These are phyloP conservation scores for Trypanosoma scelopori DNA, from an alignment of 208 protist species.

Conservation along the genomic window DNA sequence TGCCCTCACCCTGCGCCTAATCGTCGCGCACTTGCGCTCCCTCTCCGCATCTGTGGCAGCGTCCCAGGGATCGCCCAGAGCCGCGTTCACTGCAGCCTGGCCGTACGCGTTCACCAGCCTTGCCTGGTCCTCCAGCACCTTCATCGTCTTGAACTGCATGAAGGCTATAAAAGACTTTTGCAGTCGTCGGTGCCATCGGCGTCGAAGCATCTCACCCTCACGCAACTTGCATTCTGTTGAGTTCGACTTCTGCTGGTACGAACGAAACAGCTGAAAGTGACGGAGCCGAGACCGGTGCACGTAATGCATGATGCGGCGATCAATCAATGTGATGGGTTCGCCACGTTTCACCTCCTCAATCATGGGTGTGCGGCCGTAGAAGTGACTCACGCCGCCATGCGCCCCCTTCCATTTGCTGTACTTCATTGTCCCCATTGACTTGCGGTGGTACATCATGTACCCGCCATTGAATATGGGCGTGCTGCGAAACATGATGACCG, in stretches of 20 bases:
- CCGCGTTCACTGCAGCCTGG: slow-evolving; percentile 85
- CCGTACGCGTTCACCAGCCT: slow-evolving; percentile 80
- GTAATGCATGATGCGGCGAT: slow-evolving; percentile 88
- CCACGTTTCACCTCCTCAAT: slow-evolving; percentile 66
- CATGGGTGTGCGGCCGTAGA: slow-evolving; percentile 87
- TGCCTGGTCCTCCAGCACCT: slow-evolving; percentile 88
- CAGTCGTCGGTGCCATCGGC: slow-evolving; percentile 73
- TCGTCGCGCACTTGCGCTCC: slow-evolving; percentile 45
- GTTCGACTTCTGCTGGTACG: slow-evolving; percentile 86
- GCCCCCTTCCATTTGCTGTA: slow-evolving; percentile 81
- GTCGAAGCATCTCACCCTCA: slow-evolving; percentile 85
- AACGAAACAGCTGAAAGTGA: slow-evolving; percentile 88
- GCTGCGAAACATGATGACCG: slow-evolving; percentile 36
- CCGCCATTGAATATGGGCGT: slow-evolving; percentile 47
- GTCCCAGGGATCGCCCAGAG: slow-evolving; percentile 67
- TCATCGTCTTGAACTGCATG: slow-evolving; percentile 92
- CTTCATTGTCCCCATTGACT: slow-evolving; percentile 83
- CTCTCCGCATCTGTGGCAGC: slow-evolving; percentile 21
- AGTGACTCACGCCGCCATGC: slow-evolving; percentile 80
- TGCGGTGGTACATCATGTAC: slow-evolving; percentile 91
- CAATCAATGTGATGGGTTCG: slow-evolving; percentile 74
- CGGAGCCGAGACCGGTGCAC: slow-evolving; percentile 82
- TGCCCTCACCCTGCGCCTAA: slow-evolving; percentile 61
- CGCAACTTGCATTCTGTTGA: slow-evolving; percentile 85
- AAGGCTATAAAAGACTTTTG: slow-evolving; percentile 91